Conservation (phyloP, 2,329 filamentous ascomycete genomes). For the Aspergillus awamori region DNA sequence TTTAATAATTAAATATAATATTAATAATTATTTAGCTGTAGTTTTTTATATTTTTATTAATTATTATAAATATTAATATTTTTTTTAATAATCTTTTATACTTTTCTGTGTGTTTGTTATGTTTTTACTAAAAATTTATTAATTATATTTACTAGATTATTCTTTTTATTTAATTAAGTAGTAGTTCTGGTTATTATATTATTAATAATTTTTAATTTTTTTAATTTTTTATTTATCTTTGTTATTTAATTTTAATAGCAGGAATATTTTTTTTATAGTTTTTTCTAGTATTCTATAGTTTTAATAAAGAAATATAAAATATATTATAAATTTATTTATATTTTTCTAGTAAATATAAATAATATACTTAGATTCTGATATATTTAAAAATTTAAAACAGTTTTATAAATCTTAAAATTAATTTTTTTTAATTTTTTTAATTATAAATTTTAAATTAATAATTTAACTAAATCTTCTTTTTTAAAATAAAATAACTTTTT, state of each 20-base stretch:
- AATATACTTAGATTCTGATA: neutral
- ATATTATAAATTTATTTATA: conserved; percentile 8
- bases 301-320: neutral
- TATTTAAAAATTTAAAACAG: too few species aligned
- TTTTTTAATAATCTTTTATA: neutral
- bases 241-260: neutral
- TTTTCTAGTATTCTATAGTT: neutral
- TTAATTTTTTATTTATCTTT: neutral
- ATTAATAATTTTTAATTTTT: neutral
- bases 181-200: neutral
- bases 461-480: too few species aligned
- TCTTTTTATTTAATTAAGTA: neutral
- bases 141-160: neutral
- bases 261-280: neutral
- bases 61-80: neutral
- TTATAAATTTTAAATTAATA: too few species aligned
- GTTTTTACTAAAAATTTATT: conserved; percentile 5
- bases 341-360: neutral
- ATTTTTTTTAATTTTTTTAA: too few species aligned
- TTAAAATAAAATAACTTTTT: too few species aligned
- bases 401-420: neutral
- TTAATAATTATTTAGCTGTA: neutral
- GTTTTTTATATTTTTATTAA: neutral
- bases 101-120: neutral
- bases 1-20: neutral